phyloP scores from a whole-genome alignment of 257 asterid species.

The Penstemon davidsonii region DNA sequence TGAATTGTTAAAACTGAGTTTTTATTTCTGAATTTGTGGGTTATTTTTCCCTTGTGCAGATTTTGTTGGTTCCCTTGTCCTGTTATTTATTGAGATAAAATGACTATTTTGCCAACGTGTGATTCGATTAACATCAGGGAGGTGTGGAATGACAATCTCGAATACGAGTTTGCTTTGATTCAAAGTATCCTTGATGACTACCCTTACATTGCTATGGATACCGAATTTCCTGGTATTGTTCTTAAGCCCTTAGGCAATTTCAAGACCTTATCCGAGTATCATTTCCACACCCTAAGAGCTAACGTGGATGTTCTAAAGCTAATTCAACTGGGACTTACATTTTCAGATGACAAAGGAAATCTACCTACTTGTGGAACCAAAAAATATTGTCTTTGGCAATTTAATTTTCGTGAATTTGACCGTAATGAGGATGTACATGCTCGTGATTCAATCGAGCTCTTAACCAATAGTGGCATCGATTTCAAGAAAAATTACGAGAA shows the following conservation, averaged over 20 bases:
- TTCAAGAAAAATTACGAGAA: slow-evolving; percentile 32
- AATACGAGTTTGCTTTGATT: slow-evolving; percentile 26
- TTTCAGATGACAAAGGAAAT: slow-evolving; percentile 39
- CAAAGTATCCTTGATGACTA: slow-evolving; percentile 35
- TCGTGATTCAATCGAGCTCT: slow-evolving; percentile 40
- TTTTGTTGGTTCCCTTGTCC: background rate
- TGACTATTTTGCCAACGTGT: slow-evolving; percentile 12
- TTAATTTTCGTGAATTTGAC: slow-evolving; percentile 43
- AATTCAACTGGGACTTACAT: slow-evolving; percentile 43
- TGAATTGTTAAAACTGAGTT: background rate
- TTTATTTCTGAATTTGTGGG: background rate
- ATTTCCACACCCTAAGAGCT: slow-evolving; percentile 33
- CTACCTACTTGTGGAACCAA: slow-evolving; percentile 47
- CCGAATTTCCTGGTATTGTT: slow-evolving; percentile 26
- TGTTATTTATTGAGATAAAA: background rate
- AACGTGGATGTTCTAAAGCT: slow-evolving; percentile 42
- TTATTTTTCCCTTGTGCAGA: slow-evolving; percentile 10
- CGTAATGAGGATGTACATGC: slow-evolving; percentile 35
- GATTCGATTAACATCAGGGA: slow-evolving; percentile 27
- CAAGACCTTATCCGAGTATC: slow-evolving; percentile 24
- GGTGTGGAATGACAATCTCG: slow-evolving; percentile 30
- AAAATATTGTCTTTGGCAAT: slow-evolving; percentile 40
- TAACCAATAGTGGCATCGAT: slow-evolving; percentile 35
- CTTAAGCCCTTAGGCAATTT: slow-evolving; percentile 33
- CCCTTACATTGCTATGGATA: slow-evolving; percentile 34